Evolutionary conservation across 2,329 filamentous ascomycete genomes (phyloP).

Genomic region (Ophioceras dolichostomum): DNA sequence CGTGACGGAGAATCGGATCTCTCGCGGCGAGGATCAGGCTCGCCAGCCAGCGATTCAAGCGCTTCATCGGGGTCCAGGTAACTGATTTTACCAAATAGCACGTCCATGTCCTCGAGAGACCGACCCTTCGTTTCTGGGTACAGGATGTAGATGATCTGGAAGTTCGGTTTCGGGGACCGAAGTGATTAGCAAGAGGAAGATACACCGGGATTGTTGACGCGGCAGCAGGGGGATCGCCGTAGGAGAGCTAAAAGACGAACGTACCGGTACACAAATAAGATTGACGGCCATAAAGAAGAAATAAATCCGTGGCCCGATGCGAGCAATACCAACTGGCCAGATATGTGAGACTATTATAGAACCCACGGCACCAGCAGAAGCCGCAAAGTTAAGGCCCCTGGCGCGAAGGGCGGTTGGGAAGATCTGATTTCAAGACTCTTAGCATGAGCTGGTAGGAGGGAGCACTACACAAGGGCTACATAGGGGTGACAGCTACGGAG

Average conservation of each 20-base stretch:
- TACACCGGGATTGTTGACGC: not conserved
- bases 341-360: conserved; percentile 40
- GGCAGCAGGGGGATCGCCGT: not conserved
- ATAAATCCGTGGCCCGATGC: conserved; percentile 38
- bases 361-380: conserved; percentile 40
- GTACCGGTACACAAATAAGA: conserved; percentile 30
- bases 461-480: not conserved
- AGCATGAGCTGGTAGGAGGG: not conserved
- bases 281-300: conserved; percentile 46
- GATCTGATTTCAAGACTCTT: conserved; percentile 22
- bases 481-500: not conserved
- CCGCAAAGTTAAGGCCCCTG: conserved; percentile 41
- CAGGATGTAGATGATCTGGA: conserved; percentile 26
- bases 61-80: too few relatives aligned
- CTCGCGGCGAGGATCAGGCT: too few relatives aligned
- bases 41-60: too few relatives aligned
- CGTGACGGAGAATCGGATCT: too few relatives aligned
- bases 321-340: conserved; percentile 41
- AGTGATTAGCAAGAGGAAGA: not conserved
- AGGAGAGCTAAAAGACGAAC: not conserved
- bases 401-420: conserved; percentile 46
- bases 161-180: too few relatives aligned
- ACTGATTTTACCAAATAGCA: conserved; percentile 20
- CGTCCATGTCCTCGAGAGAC: conserved; percentile 31
- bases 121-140: conserved; percentile 32